phyloP scores from a whole-genome alignment of 805 yeast species.

The Ogataea salicorniae region DNA sequence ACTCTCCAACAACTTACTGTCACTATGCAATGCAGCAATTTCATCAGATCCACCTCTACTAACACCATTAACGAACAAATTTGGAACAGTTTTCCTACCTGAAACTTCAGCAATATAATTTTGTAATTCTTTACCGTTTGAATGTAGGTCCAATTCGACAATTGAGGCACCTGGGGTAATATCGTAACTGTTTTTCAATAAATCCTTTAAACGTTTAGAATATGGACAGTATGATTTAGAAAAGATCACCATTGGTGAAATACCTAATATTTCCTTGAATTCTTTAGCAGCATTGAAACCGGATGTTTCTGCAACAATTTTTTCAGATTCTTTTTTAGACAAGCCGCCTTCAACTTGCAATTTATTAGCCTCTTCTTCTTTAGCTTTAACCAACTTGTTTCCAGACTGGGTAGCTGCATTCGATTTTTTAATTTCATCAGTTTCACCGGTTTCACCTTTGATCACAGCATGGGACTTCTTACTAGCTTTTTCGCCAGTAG shows the following conservation, averaged over 20 bases:
- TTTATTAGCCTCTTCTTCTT: neutral
- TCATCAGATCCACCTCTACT: slow-evolving; percentile 92
- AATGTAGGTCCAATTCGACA: slow-evolving; percentile 80
- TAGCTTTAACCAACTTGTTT: slow-evolving; percentile 1
- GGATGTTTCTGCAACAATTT: slow-evolving; percentile 4
- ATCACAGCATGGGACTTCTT: neutral
- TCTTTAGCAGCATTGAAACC: slow-evolving; percentile 47
- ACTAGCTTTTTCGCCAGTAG: neutral
- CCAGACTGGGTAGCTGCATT: slow-evolving; percentile 1
- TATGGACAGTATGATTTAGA: slow-evolving; percentile 69
- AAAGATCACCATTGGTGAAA: slow-evolving; percentile 64
- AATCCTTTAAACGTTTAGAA: slow-evolving; percentile 63
- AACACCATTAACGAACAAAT: slow-evolving; percentile 66
- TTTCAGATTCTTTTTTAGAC: slow-evolving; percentile 11
- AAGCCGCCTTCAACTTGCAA: neutral
- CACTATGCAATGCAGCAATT: slow-evolving; percentile 54
- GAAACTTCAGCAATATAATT: slow-evolving; percentile 60
- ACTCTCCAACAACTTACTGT: slow-evolving; percentile 45
- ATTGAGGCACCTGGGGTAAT: slow-evolving; percentile 67
- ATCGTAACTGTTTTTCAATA: slow-evolving; percentile 57
- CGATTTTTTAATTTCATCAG: slow-evolving; percentile 1
- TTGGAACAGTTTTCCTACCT: slow-evolving; percentile 88
- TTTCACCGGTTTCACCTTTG: neutral
- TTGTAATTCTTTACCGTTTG: slow-evolving; percentile 72
- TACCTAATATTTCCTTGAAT: slow-evolving; percentile 48